These are phyloP conservation scores for Naganishia antarctica DNA, from an alignment of 768 basidiomycete species.

Conservation along the genomic window DNA sequence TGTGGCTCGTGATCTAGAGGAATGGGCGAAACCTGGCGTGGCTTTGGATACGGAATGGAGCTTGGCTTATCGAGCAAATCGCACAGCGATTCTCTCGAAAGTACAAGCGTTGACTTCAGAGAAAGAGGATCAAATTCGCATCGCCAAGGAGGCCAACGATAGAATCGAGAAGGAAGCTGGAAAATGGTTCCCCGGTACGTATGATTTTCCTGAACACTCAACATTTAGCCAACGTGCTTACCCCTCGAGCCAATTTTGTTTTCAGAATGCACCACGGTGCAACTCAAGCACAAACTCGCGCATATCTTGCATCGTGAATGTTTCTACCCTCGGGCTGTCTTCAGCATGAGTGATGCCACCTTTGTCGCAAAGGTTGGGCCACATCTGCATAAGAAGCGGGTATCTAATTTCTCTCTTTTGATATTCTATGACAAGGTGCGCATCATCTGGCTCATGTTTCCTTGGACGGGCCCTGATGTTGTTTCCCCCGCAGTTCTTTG, in stretches of 20 bases:
- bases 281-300: constrained; percentile 31
- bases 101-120: constrained; percentile 35
- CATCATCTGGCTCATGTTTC: too few species aligned
- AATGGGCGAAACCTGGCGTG: constrained; percentile 17
- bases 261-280: constrained; percentile 27
- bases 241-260: not conserved
- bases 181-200: constrained; percentile 44
- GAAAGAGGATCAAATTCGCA: constrained; percentile 33
- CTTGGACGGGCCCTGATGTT: too few species aligned
- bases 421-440: constrained; percentile 75
- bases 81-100: constrained; percentile 18
- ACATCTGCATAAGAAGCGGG: constrained; percentile 79
- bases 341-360: constrained; percentile 96
- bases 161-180: constrained; percentile 35
- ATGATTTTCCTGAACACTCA: not conserved
- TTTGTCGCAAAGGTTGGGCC: constrained; percentile 88
- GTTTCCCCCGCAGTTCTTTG: constrained; percentile 62
- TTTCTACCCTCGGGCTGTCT: constrained; percentile 79
- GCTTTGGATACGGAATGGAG: constrained; percentile 12
- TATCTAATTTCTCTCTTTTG: constrained; percentile 78
- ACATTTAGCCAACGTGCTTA: not conserved
- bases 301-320: constrained; percentile 65
- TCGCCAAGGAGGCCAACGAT: constrained; percentile 32
- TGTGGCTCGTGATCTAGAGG: constrained; percentile 15
- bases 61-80: constrained; percentile 24